Evolutionary conservation across 495 filamentous ascomycete genomes (phyloP).

Genomic region (Tuber aestivum): DNA sequence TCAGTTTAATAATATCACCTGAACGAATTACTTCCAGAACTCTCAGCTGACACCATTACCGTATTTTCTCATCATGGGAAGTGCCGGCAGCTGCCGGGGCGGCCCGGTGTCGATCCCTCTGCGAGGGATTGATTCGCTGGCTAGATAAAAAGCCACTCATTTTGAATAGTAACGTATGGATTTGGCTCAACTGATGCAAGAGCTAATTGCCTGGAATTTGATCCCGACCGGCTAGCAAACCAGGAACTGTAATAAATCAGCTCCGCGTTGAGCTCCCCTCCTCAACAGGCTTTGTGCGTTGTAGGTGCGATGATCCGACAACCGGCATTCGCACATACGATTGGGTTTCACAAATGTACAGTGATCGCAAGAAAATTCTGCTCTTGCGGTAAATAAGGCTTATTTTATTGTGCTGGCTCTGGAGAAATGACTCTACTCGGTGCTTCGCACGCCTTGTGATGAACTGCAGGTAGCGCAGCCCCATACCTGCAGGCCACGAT

Average conservation of each 20-base stretch:
- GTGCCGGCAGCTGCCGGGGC: neutral
- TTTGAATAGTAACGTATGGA: neutral
- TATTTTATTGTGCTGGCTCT: neutral
- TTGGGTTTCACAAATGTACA: neutral
- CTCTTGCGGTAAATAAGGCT: neutral
- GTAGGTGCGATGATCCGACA: neutral
- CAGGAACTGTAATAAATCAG: neutral
- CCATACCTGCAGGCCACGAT: neutral
- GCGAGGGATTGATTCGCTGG: neutral
- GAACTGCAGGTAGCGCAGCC: neutral
- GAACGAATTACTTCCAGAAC: neutral
- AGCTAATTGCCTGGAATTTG: neutral
- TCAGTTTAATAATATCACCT: neutral
- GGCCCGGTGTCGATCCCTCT: conserved; percentile 3
- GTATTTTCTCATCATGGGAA: neutral
- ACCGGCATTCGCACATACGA: neutral
- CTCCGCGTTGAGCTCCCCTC: neutral
- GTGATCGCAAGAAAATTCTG: neutral
- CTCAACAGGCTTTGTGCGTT: neutral
- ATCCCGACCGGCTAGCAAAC: neutral
- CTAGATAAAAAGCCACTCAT: neutral
- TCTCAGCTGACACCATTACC: neutral
- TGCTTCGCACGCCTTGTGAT: neutral
- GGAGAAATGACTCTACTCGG: neutral
- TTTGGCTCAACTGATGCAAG: neutral